A percentile compares a stretch with the other conserved stretches of the same genome.
phyloP scores from a whole-genome alignment of 2,329 filamentous ascomycete species.

The Penicillium concentricum region DNA sequence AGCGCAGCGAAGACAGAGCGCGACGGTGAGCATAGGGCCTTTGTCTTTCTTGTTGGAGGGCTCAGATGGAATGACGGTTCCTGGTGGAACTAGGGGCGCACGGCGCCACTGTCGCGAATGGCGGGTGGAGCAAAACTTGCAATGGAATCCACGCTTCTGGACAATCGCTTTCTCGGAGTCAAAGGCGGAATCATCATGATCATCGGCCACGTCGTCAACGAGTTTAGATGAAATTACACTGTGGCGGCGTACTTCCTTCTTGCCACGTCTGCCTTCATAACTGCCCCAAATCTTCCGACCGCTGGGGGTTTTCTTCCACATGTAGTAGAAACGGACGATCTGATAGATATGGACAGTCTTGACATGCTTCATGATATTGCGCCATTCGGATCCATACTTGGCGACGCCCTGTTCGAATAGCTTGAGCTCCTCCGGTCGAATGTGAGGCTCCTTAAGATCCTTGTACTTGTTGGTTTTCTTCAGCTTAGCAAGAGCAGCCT shows the following conservation, averaged over 20 bases:
- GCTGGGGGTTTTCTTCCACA: constrained; percentile 91
- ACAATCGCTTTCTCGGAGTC: constrained; percentile 79
- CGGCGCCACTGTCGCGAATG: constrained; percentile 86
- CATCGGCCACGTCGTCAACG: constrained; percentile 88
- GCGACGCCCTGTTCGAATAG: constrained; percentile 88
- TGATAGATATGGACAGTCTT: constrained; percentile 72
- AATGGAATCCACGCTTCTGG: constrained; percentile 81
- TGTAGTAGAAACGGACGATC: constrained; percentile 92
- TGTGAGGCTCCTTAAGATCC: constrained; percentile 79
- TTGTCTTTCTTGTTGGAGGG: constrained; percentile 70
- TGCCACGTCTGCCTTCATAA: constrained; percentile 82
- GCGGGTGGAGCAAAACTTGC: constrained; percentile 85
- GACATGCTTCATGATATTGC: constrained; percentile 78
- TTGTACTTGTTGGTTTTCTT: constrained; percentile 64
- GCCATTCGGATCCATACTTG: constrained; percentile 88
- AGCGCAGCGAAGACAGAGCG: constrained; percentile 85
- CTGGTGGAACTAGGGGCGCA: constrained; percentile 74
- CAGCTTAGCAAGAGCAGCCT: constrained; percentile 69
- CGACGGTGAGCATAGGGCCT: constrained; percentile 69
- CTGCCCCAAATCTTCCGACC: constrained; percentile 88
- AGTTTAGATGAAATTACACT: constrained; percentile 68
- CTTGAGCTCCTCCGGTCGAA: constrained; percentile 76
- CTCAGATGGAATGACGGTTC: constrained; percentile 67
- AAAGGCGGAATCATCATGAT: constrained; percentile 92
- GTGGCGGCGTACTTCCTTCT: constrained; percentile 71